These are phyloP conservation scores for Plasmodium blacklocki DNA, from an alignment of 169 alveolate species.

Conservation along the genomic window DNA sequence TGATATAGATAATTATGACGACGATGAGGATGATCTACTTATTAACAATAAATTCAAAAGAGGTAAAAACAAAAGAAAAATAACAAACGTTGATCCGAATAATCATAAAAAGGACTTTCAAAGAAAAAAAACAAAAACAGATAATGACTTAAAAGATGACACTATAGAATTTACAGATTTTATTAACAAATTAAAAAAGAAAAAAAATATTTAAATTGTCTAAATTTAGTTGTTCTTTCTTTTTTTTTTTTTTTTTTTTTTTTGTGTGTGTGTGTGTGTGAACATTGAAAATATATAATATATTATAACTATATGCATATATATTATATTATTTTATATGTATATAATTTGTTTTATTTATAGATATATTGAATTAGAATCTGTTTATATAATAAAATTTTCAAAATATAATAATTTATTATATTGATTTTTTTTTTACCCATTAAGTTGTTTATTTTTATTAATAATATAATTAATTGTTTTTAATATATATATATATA, in stretches of 20 bases:
- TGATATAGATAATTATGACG: slow-evolving; percentile 18
- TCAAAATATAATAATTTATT: no score
- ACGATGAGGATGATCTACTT: not conserved
- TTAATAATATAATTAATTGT: not conserved
- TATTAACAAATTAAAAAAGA: slow-evolving; percentile 24
- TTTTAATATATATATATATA: slow-evolving; percentile 2
- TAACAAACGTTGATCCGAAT: not conserved
- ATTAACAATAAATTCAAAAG: no score
- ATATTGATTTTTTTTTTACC: no score
- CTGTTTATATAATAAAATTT: no score
- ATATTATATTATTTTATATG: no score
- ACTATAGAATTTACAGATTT: slow-evolving; percentile 59
- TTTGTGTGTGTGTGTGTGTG: no score
- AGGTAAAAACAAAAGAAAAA: no score
- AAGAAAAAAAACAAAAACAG: slow-evolving; percentile 36
- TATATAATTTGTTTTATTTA: no score
- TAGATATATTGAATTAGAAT: no score
- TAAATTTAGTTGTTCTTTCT: not conserved
- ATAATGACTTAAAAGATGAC: slow-evolving; percentile 12
- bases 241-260: not conserved
- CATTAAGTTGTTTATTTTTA: no score
- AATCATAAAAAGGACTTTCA: not conserved
- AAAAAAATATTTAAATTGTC: slow-evolving; percentile 7
- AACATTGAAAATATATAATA: no score
- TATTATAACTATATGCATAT: no score